phyloP scores from a whole-genome alignment of 129 eudicot species.

The Cynara cardunculus region DNA sequence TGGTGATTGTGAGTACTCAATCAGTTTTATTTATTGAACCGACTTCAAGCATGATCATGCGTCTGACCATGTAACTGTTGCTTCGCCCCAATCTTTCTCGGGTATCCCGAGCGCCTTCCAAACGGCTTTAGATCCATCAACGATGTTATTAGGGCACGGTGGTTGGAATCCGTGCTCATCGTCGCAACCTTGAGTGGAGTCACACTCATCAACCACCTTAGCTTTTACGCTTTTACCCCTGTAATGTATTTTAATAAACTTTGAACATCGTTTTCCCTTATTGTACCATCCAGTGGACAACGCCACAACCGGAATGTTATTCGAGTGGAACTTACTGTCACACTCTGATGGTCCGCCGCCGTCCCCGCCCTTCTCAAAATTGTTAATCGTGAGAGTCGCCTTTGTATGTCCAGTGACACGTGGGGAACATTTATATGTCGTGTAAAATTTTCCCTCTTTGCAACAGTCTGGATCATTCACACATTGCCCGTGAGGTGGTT shows the following conservation, averaged over 20 bases:
- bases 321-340: constrained; percentile 34
- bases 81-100: constrained; percentile 19
- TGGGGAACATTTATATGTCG: constrained; percentile 38
- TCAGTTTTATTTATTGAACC: background rate
- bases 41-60: constrained; percentile 21
- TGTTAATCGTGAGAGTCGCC: constrained; percentile 32
- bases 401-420: constrained; percentile 10
- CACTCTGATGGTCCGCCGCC: constrained; percentile 44
- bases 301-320: constrained; percentile 25
- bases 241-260: constrained; percentile 14
- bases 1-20: background rate
- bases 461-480: constrained; percentile 27
- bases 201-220: constrained; percentile 50
- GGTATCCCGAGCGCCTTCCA: constrained; percentile 46
- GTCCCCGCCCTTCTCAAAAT: constrained; percentile 29
- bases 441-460: constrained; percentile 17
- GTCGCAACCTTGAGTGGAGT: constrained; percentile 38
- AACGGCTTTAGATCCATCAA: constrained; percentile 49
- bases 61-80: constrained; percentile 25
- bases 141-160: constrained; percentile 42
- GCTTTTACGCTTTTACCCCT: constrained; percentile 37
- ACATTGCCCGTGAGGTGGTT: constrained; percentile 26
- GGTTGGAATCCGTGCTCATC: constrained; percentile 31
- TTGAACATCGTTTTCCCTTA: constrained; percentile 24
- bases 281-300: constrained; percentile 33